A percentile compares a stretch with the other conserved stretches of the same genome.
phyloP scores from a whole-genome alignment of 495 filamentous ascomycete species.

The Podospora conica region DNA sequence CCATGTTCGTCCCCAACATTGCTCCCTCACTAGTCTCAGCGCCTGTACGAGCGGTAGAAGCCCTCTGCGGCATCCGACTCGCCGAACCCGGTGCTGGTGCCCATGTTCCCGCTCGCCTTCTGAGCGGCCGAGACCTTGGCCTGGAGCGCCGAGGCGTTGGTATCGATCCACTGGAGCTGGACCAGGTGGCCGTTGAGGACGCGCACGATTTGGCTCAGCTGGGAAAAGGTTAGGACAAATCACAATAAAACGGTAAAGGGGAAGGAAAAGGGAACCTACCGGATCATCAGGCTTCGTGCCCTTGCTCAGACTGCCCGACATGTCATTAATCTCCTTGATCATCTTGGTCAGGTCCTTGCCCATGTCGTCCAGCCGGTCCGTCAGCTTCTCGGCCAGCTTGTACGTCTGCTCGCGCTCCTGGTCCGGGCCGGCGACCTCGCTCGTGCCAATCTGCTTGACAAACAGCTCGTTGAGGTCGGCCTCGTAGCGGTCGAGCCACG shows the following conservation, averaged over 20 bases:
- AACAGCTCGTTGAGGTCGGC: slow-evolving; percentile 81
- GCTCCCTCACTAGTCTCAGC: slow-evolving; percentile 28
- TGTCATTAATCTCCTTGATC: slow-evolving; percentile 96
- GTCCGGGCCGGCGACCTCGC: slow-evolving; percentile 79
- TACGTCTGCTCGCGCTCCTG: slow-evolving; percentile 93
- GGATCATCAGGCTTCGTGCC: slow-evolving; percentile 85
- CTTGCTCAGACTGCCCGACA: slow-evolving; percentile 76
- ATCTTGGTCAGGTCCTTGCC: slow-evolving; percentile 84
- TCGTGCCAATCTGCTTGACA: slow-evolving; percentile 46
- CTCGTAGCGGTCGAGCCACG: slow-evolving; percentile 85
- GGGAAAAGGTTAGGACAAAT: slow-evolving; percentile 9
- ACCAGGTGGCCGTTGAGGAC: slow-evolving; percentile 88
- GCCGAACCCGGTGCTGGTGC: slow-evolving; percentile 50
- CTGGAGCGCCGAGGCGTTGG: slow-evolving; percentile 71
- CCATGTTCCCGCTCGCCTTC: slow-evolving; percentile 62
- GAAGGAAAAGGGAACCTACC: slow-evolving; percentile 57
- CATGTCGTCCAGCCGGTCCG: slow-evolving; percentile 82
- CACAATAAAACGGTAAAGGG: slow-evolving; percentile 3
- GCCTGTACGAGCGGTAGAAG: slow-evolving; percentile 75
- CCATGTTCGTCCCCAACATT: neutral
- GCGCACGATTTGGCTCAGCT: slow-evolving; percentile 90
- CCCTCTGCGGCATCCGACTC: slow-evolving; percentile 67
- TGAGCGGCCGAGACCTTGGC: slow-evolving; percentile 72
- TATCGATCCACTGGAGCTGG: slow-evolving; percentile 86
- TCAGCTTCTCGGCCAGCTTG: slow-evolving; percentile 83